Evolutionary conservation across 2,329 filamentous ascomycete species (phyloP), one percentile per base, ranked within the genome.

Genomic region (Fusarium haematococcum): DNA sequence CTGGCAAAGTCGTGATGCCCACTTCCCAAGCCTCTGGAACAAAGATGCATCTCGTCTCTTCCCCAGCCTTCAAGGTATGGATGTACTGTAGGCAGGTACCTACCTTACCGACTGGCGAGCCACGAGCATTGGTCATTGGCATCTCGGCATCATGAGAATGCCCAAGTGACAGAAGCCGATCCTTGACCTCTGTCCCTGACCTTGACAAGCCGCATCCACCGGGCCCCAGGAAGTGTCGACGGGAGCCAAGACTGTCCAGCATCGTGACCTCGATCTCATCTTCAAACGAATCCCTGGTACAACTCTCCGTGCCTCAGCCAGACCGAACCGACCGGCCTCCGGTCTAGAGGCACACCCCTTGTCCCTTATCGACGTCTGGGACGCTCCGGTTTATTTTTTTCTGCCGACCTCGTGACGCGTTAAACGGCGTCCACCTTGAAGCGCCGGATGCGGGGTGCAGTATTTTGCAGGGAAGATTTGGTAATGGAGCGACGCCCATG

Each of bases 391-490:
- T 63, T 61, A 65, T 63, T 50, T 72, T 73, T 77, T 75, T 73
- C 67, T 78, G 71, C 64, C 45, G 52, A 50, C 73, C 77, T 78
- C 75, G 77, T 79, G 77, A 79, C 73, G 74, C 73, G 66, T 79
- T 68, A 68, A 71, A 74, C 67, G 65, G 63, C 67, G 63, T 69
- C 73, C 73, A 66, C 57, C 63, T 70, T 48, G 66, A 76, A 75
- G 72, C 74, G 68, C 73, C 67, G 75, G 77, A 77, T 79, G 77
- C 77, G 77, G 77, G 77, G 77, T 78, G 76, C 68, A 78, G 74
- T 68, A 39, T 54, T 27, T 32, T 69, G 45, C 71, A 72, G 52
- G 68, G 69, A 74, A 75, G 61, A 75, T 78, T 78, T 77, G 73
- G 67, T 79, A 79, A 78, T 69, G 65, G 65, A 72, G 68, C 68